These are phyloP conservation scores for Ogataea nonfermentans DNA, from an alignment of 805 yeast genomes.

Conservation along the genomic window DNA sequence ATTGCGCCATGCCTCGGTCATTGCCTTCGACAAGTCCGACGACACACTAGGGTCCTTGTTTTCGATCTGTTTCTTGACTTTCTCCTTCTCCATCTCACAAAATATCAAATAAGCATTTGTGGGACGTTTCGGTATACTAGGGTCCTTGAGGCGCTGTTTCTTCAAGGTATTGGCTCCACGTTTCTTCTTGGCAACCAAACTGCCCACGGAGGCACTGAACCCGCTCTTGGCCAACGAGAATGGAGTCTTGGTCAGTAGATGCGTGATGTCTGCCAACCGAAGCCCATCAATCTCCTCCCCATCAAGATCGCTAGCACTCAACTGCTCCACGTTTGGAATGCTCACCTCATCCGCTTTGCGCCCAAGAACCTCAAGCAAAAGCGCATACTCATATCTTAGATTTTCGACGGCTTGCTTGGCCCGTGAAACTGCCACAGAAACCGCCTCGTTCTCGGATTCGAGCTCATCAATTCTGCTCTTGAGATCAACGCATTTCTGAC, in stretches of 20 bases:
- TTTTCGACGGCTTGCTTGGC: conserved; percentile 75
- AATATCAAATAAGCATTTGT: conserved; percentile 85
- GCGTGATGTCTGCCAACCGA: conserved; percentile 28
- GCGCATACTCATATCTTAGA: conserved; percentile 76
- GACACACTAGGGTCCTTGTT: conserved; percentile 48
- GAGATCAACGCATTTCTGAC: conserved; percentile 69
- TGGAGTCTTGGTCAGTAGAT: conserved; percentile 29
- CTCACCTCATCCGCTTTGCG: conserved; percentile 38
- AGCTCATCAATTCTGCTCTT: conserved; percentile 66
- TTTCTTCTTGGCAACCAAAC: conserved; percentile 30
- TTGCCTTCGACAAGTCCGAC: conserved; percentile 68
- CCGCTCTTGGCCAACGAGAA: conserved; percentile 22
- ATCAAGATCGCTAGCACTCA: conserved; percentile 28
- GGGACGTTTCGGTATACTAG: conserved; percentile 84
- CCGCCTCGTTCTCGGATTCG: conserved; percentile 73
- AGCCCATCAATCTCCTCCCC: conserved; percentile 29
- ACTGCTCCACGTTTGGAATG: conserved; percentile 25
- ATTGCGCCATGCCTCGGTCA: conserved; percentile 84
- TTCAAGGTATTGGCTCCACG: conserved; percentile 29
- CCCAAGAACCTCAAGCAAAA: conserved; percentile 79
- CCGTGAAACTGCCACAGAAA: conserved; percentile 73
- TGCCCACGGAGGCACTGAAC: conserved; percentile 12
- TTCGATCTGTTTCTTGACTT: conserved; percentile 57
- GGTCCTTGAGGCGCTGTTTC: conserved; percentile 57
- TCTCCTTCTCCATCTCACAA: conserved; percentile 83